Evolutionary conservation across 495 filamentous ascomycete species (phyloP).

Genomic region (Hypoxylon lienhwacheense): DNA sequence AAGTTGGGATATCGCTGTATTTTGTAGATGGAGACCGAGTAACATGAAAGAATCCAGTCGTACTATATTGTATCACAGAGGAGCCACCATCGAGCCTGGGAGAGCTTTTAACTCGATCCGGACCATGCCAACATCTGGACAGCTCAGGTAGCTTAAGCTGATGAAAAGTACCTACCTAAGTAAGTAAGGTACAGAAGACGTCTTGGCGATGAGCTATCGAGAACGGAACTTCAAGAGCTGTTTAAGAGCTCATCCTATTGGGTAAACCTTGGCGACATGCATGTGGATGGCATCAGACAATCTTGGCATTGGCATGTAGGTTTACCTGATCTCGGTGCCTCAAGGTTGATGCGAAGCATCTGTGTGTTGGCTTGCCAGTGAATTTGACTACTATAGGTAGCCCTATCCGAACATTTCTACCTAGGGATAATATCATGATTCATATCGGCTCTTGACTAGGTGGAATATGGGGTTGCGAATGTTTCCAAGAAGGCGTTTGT

Average conservation of each 20-base stretch:
- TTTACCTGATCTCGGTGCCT: too few species aligned
- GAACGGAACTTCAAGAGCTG: too few species aligned
- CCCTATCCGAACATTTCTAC: too few species aligned
- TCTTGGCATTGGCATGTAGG: constrained; percentile 26
- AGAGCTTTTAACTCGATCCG: constrained; percentile 2
- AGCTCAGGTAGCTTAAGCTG: too few species aligned
- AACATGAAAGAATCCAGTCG: background rate
- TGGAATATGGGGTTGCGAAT: too few species aligned
- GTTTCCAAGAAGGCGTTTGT: too few species aligned
- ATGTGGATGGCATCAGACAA: constrained; percentile 12
- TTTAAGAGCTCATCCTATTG: constrained; percentile 21
- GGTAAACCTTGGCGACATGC: constrained; percentile 17
- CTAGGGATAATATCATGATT: too few species aligned
- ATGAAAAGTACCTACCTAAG: too few species aligned
- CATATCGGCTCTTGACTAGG: too few species aligned
- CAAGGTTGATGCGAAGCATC: too few species aligned
- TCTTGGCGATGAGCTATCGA: constrained; percentile 12
- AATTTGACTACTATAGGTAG: too few species aligned
- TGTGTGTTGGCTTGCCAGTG: too few species aligned
- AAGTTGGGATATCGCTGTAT: background rate
- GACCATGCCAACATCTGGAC: constrained; percentile 8
- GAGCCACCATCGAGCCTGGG: background rate
- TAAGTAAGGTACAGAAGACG: constrained; percentile 19
- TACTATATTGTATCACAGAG: background rate
- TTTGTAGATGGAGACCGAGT: background rate